phyloP scores from a whole-genome alignment of 108 stramenopile genomes.

The Schizochytrium sp. region DNA sequence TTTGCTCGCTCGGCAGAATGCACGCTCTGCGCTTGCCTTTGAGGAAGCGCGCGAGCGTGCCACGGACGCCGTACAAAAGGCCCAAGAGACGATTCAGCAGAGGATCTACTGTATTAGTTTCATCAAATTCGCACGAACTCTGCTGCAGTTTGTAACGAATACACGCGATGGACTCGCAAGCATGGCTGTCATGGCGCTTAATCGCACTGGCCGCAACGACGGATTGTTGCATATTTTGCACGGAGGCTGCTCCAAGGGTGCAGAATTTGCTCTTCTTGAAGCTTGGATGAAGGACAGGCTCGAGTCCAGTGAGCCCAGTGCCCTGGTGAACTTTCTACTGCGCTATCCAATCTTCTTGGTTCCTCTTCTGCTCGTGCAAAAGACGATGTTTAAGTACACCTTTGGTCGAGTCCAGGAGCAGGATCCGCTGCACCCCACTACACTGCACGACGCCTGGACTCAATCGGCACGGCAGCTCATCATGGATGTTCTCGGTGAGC shows the following conservation, averaged over 20 bases:
- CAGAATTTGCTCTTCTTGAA: neutral
- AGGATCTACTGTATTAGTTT: neutral
- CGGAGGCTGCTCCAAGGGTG: neutral
- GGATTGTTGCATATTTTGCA: neutral
- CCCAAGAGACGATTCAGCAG: neutral
- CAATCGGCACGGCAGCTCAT: neutral
- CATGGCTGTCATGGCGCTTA: neutral
- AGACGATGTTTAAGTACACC: neutral
- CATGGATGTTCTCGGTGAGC: neutral
- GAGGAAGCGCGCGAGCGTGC: neutral
- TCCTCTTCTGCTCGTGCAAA: neutral
- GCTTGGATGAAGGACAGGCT: neutral
- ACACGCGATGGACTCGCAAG: neutral
- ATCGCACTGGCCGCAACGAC: neutral
- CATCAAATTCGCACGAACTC: neutral
- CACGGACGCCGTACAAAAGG: conserved; percentile 1
- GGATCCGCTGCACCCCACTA: neutral
- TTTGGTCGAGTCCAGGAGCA: neutral
- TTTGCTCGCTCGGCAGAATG: neutral
- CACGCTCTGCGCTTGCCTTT: neutral
- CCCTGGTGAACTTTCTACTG: neutral
- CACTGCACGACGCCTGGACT: neutral
- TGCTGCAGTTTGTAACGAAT: neutral
- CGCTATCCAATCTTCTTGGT: neutral
- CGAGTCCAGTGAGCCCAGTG: neutral